Evolutionary conservation across 2,329 filamentous ascomycete species (phyloP).

Genomic region (Alternaria brassicae): DNA sequence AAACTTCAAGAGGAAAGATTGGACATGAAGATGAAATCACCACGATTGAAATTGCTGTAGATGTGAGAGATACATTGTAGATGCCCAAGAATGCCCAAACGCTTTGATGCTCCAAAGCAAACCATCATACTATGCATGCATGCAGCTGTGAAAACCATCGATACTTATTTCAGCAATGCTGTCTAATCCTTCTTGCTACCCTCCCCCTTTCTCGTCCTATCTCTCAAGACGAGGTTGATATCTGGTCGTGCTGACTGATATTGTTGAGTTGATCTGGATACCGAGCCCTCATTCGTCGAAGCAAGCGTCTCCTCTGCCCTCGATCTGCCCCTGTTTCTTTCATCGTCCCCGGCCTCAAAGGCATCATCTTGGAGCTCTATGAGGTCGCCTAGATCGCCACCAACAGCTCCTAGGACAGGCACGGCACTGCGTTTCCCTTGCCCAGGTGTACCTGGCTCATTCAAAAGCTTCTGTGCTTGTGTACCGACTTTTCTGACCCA

Average conservation of each 20-base stretch:
- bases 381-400: constrained; percentile 65
- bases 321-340: constrained; percentile 37
- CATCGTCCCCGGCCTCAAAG: constrained; percentile 52
- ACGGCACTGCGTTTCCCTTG: constrained; percentile 41
- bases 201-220: constrained; percentile 34
- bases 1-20: background rate
- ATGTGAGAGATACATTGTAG: constrained; percentile 9
- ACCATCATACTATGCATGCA: constrained; percentile 6
- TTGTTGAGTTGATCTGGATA: constrained; percentile 25
- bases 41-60: background rate
- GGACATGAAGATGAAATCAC: background rate
- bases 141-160: constrained; percentile 15
- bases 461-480: constrained; percentile 58
- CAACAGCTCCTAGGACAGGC: constrained; percentile 50
- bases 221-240: constrained; percentile 40
- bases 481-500: constrained; percentile 86
- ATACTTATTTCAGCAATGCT: constrained; percentile 8
- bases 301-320: constrained; percentile 22
- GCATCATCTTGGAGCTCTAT: constrained; percentile 73
- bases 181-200: constrained; percentile 41
- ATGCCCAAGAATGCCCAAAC: constrained; percentile 19
- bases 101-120: constrained; percentile 15
- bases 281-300: constrained; percentile 26
- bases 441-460: constrained; percentile 42
- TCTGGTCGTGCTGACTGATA: constrained; percentile 44